Conservation (phyloP, 2,329 filamentous ascomycete genomes). For the Graphilbum ipis-grandicollis region DNA sequence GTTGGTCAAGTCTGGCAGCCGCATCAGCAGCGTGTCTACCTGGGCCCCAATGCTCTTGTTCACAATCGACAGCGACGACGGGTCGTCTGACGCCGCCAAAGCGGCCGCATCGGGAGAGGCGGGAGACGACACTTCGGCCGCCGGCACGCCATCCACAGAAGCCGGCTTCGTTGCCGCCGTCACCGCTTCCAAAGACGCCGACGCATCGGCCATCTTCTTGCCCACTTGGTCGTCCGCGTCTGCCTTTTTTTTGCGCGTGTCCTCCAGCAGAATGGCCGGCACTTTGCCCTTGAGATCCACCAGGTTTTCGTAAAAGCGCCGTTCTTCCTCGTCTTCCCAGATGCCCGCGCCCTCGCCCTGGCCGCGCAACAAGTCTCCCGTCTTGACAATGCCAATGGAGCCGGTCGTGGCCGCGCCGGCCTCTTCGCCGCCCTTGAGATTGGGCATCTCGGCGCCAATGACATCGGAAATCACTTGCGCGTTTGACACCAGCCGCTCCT, state of each 20-base stretch:
- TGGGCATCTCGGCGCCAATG: constrained; percentile 82
- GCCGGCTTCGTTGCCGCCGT: neutral
- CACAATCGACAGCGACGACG: constrained; percentile 82
- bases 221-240: constrained; percentile 70
- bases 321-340: constrained; percentile 97
- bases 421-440: constrained; percentile 70
- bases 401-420: constrained; percentile 47
- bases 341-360: constrained; percentile 85
- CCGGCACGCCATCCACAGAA: neutral
- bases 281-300: constrained; percentile 93
- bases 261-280: constrained; percentile 81
- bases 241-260: constrained; percentile 81
- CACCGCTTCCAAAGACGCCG: constrained; percentile 27
- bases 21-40: constrained; percentile 75
- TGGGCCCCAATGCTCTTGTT: constrained; percentile 97
- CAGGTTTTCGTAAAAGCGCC: constrained; percentile 93
- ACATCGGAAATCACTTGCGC: constrained; percentile 82
- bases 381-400: constrained; percentile 83
- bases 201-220: constrained; percentile 46
- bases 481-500: constrained; percentile 79
- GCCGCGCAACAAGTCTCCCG: constrained; percentile 79
- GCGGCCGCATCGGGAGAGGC: constrained; percentile 17
- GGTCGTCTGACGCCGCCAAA: constrained; percentile 46
- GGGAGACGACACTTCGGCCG: neutral
- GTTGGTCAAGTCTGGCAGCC: constrained; percentile 77